Base-by-base conservation (phyloP, 2,329 filamentous ascomycete species). In the Thielaviopsis musarum region DNA sequence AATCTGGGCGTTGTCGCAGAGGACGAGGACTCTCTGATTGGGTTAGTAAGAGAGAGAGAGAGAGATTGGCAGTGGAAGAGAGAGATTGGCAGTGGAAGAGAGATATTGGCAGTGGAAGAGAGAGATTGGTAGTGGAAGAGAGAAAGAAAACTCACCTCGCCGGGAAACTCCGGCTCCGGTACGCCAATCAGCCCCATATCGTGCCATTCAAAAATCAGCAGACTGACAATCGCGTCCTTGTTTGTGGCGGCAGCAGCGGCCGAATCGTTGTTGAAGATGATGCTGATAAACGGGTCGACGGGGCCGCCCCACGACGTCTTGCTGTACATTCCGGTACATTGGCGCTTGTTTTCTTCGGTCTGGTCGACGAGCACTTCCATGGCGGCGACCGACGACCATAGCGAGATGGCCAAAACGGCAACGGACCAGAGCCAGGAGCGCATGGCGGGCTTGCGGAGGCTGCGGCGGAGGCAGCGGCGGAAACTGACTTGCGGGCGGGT, bases 171-270 rank as follows among this genome's bases (percentile, higher is more conserved):
- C 28, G 76, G 75, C 56, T 81, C 75, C 41, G 78, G 77, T 61
- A 86, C 78, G 52, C 91, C 91, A 64, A 98, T 83, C 59, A 91
- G 76, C 57, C 81, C 73, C 68, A 87, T 83, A 68, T 98, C 93
- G 65, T 80, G 83, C 88, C 91, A 98, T 72, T 98, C 91, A 70
- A 95, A 98, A 64, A 98, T 85, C 57, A 95, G 77, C 65, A 96
- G 73, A 70, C 89, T 94, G 64, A 90, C 85, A 52, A 88, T 76
- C 5, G 87, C 85, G 69, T 95, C 86, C 53, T 78, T 74, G 24
- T 62, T 66, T 2, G 38, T 6, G 5, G 10, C 2, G 5, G 10
- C 2, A 45, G 83, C 76, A 34, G 79, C 77, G 61, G 79, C 73
- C 66, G 80, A 70, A 73, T 76, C 68, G 73, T 78, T 71, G 49